These are phyloP conservation scores for Fusarium aywerte DNA, from an alignment of 2,329 filamentous ascomycete genomes.

Conservation along the genomic window DNA sequence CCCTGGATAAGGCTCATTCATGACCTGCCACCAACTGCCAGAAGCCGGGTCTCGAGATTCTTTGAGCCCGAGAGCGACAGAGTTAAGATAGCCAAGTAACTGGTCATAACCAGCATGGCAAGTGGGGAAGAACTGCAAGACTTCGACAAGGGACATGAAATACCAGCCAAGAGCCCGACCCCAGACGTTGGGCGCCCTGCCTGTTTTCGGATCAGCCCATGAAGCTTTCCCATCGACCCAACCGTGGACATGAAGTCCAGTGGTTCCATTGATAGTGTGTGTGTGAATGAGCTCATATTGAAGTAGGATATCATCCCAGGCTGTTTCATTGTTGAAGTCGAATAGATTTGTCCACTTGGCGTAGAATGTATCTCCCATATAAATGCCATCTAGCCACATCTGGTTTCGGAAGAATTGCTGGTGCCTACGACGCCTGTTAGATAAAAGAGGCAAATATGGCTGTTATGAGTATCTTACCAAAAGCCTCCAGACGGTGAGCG, in stretches of 20 bases:
- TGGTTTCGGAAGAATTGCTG: constrained; percentile 58
- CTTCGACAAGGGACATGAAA: constrained; percentile 59
- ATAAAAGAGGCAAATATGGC: accelerated
- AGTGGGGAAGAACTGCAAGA: constrained; percentile 56
- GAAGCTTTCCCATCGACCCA: constrained; percentile 60
- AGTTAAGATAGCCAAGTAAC: constrained; percentile 52
- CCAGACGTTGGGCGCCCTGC: constrained; percentile 63
- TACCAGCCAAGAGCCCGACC: constrained; percentile 63
- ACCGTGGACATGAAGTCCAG: constrained; percentile 61
- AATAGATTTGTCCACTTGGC: constrained; percentile 53
- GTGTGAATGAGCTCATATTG: constrained; percentile 58
- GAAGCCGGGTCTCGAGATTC: constrained; percentile 51
- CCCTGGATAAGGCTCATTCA: constrained; percentile 60
- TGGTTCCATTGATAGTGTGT: constrained; percentile 53
- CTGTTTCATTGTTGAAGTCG: constrained; percentile 50
- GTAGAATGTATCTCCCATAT: constrained; percentile 58
- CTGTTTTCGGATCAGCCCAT: constrained; percentile 61
- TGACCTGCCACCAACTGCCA: constrained; percentile 68
- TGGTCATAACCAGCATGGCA: constrained; percentile 48
- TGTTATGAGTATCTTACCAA: constrained; percentile 48
- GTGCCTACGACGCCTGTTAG: not conserved
- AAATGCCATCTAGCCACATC: constrained; percentile 68
- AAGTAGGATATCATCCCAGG: constrained; percentile 55
- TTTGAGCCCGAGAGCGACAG: constrained; percentile 54
- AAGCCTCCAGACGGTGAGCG: constrained; percentile 62